Conservation (phyloP, 495 filamentous ascomycete genomes). For the Trypethelium eluteriae region DNA sequence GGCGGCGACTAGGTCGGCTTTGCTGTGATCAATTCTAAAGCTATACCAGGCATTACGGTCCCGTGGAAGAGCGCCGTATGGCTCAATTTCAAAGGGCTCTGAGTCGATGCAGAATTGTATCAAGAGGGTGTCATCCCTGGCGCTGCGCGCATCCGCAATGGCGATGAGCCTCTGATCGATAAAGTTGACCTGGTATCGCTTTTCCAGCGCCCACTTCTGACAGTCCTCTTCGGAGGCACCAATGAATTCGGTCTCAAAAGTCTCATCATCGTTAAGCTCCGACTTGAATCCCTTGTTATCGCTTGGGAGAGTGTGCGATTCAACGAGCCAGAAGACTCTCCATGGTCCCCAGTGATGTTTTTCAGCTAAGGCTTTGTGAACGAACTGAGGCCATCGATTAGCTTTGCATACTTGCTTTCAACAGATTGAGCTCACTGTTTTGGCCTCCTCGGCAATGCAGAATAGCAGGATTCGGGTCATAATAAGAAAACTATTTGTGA, state of each 20-base stretch:
- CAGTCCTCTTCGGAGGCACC: constrained; percentile 19
- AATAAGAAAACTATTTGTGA: not conserved
- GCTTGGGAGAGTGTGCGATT: not conserved
- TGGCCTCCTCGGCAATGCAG: constrained; percentile 7
- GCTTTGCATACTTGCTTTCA: not conserved
- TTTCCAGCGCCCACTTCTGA: constrained; percentile 20
- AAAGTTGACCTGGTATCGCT: constrained; percentile 17
- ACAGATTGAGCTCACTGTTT: not conserved
- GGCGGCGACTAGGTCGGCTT: constrained; percentile 9
- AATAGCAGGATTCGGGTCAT: not conserved
- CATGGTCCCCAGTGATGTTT: not conserved
- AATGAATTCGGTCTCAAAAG: constrained; percentile 21
- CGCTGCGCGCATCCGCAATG: constrained; percentile 19
- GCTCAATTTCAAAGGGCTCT: constrained; percentile 15
- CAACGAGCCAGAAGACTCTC: constrained; percentile 1
- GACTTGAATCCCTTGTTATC: not conserved
- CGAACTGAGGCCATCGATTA: not conserved
- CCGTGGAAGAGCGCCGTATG: constrained; percentile 16
- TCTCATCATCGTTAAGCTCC: constrained; percentile 14
- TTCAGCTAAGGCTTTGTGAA: not conserved
- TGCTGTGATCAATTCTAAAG: constrained; percentile 18
- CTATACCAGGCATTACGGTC: constrained; percentile 18
- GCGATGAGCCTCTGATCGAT: constrained; percentile 18
- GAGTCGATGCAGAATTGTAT: constrained; percentile 11
- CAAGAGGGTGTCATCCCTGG: constrained; percentile 19